phyloP scores from a whole-genome alignment of 257 asterid genomes.

The Solanum rostratum region DNA sequence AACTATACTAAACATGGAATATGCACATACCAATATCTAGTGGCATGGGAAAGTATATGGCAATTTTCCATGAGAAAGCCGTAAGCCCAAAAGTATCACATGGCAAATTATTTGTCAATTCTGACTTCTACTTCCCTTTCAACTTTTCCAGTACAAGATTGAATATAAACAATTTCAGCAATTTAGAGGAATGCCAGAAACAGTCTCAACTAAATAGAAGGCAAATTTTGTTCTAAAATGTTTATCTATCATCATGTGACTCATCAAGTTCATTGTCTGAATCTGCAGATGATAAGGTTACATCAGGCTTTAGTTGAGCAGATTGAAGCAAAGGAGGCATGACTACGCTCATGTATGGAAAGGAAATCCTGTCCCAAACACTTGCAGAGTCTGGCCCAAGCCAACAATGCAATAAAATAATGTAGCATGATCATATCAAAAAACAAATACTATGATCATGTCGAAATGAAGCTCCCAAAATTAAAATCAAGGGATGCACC shows the following conservation, averaged over 20 bases:
- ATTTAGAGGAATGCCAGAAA: background rate
- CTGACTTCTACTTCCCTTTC: background rate
- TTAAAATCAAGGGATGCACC: background rate
- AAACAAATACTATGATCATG: background rate
- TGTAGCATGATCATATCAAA: background rate
- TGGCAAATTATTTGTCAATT: background rate
- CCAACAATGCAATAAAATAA: constrained; percentile 25
- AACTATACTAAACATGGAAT: background rate
- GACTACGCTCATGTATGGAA: constrained; percentile 83
- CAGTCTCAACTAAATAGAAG: background rate
- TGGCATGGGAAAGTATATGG: background rate
- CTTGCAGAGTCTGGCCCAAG: constrained; percentile 98
- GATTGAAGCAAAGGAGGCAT: constrained; percentile 93
- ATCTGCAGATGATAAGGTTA: constrained; percentile 73
- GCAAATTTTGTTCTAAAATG: background rate
- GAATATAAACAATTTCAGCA: background rate
- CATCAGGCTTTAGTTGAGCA: constrained; percentile 93
- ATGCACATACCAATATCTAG: background rate
- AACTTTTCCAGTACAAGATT: background rate
- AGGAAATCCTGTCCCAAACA: constrained; percentile 95
- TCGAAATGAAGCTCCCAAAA: background rate
- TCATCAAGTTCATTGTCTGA: constrained; percentile 76
- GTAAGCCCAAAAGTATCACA: background rate
- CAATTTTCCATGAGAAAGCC: background rate
- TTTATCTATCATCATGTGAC: constrained; percentile 80